Conservation (phyloP, 495 filamentous ascomycete species). For the Neurospora terricola region DNA sequence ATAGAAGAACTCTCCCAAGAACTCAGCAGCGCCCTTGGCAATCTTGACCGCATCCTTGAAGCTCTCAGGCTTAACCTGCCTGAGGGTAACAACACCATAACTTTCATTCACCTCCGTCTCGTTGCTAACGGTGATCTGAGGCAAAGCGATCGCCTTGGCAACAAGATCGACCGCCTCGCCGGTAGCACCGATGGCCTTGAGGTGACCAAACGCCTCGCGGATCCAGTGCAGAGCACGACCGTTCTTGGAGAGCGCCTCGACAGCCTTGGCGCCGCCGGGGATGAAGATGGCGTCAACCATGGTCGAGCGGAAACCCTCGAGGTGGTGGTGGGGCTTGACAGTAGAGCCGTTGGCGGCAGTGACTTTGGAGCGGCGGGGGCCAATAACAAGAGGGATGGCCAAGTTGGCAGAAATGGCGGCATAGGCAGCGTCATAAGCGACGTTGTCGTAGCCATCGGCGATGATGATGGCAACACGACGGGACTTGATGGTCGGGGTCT, state of each 20-base stretch:
- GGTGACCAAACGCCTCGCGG: slow-evolving; percentile 70
- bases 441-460: slow-evolving; percentile 68
- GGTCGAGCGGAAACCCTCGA: slow-evolving; percentile 73
- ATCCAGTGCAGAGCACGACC: slow-evolving; percentile 78
- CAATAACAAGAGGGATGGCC: slow-evolving; percentile 67
- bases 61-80: slow-evolving; percentile 37
- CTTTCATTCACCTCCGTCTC: slow-evolving; percentile 47
- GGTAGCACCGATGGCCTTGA: slow-evolving; percentile 68
- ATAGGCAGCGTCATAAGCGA: slow-evolving; percentile 54
- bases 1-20: slow-evolving; percentile 54
- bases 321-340: slow-evolving; percentile 65
- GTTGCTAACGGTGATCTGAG: slow-evolving; percentile 39
- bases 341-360: slow-evolving; percentile 48
- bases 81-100: slow-evolving; percentile 62
- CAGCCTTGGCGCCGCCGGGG: slow-evolving; percentile 59
- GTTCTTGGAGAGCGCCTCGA: slow-evolving; percentile 50
- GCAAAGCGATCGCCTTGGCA: slow-evolving; percentile 43
- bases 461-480: slow-evolving; percentile 71
- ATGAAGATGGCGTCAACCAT: slow-evolving; percentile 80
- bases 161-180: slow-evolving; percentile 63
- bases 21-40: slow-evolving; percentile 50
- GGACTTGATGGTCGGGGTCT: slow-evolving; percentile 54
- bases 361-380: slow-evolving; percentile 48
- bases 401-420: slow-evolving; percentile 48
- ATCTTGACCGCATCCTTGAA: slow-evolving; percentile 47